phyloP scores from a whole-genome alignment of 805 yeast genomes.

The Ogataea philodendri region DNA sequence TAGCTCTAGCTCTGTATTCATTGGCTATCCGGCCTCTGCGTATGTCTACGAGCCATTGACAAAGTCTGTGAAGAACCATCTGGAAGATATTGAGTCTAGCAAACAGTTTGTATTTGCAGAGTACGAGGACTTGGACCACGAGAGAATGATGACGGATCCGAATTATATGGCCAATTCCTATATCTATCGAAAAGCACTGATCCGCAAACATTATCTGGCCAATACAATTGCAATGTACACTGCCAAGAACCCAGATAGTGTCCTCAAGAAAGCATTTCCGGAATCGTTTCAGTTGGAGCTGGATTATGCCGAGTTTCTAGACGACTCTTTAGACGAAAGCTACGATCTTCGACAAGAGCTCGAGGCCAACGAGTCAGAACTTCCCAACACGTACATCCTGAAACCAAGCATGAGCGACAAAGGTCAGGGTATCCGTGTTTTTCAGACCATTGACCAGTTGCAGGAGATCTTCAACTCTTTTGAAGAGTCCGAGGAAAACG shows the following conservation, averaged over 20 bases:
- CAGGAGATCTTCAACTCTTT: constrained; percentile 82
- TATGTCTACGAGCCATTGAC: constrained; percentile 45
- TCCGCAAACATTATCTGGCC: constrained; percentile 86
- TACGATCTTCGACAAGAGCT: constrained; percentile 84
- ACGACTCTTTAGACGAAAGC: constrained; percentile 89
- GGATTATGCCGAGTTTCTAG: constrained; percentile 94
- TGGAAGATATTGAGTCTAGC: constrained; percentile 10
- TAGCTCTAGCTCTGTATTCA: constrained; percentile 6
- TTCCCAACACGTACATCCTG: constrained; percentile 69
- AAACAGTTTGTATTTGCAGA: constrained; percentile 79
- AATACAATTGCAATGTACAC: constrained; percentile 73
- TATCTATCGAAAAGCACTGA: constrained; percentile 84
- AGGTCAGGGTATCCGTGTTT: constrained; percentile 91
- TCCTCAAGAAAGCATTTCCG: constrained; percentile 62
- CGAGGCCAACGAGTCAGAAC: constrained; percentile 42
- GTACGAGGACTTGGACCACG: constrained; percentile 84
- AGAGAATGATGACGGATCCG: constrained; percentile 43
- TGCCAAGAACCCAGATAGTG: constrained; percentile 71
- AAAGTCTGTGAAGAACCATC: constrained; percentile 33
- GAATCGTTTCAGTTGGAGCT: constrained; percentile 78
- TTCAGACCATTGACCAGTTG: constrained; percentile 72
- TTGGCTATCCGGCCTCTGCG: constrained; percentile 17
- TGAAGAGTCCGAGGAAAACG: constrained; percentile 69
- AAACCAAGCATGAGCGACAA: constrained; percentile 97
- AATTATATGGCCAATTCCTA: constrained; percentile 73